Conservation (phyloP, 768 basidiomycete genomes). For the Amanita pseudoporphyria region DNA sequence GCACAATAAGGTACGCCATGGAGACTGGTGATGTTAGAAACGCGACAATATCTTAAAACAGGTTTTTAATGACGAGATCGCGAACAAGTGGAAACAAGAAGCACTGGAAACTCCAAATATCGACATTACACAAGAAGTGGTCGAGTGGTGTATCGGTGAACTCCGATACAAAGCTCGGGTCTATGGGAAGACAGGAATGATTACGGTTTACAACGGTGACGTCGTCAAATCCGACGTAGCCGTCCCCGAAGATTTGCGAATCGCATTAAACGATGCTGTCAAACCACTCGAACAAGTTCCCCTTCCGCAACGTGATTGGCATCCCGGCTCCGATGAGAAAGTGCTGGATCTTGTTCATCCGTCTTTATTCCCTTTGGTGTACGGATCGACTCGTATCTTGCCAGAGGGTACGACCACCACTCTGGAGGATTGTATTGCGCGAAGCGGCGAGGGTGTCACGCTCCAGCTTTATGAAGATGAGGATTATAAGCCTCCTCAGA, state of each 20-base stretch:
- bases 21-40: not conserved
- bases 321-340: constrained; percentile 1
- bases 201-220: constrained; percentile 9
- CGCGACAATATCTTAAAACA: not conserved
- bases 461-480: not conserved
- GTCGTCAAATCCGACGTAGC: constrained; percentile 22
- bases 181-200: constrained; percentile 6
- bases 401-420: not conserved
- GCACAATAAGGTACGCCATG: constrained; percentile 15
- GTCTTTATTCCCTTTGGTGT: constrained; percentile 1
- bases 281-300: constrained; percentile 4
- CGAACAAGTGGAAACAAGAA: not conserved
- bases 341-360: constrained; percentile 6
- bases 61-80: constrained; percentile 1
- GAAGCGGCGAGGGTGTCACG: not conserved
- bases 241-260: constrained; percentile 11
- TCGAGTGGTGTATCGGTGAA: constrained; percentile 16
- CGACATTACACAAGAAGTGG: constrained; percentile 13
- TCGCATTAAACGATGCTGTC: constrained; percentile 15
- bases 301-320: not conserved
- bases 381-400: not conserved
- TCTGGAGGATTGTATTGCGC: constrained; percentile 1
- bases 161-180: constrained; percentile 14
- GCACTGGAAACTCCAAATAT: not conserved
- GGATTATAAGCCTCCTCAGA: not conserved